Evolutionary conservation across 106 monocot genomes (phyloP), one percentile per base, ranked within the genome.

Genomic region (Narthecium ossifragum): DNA sequence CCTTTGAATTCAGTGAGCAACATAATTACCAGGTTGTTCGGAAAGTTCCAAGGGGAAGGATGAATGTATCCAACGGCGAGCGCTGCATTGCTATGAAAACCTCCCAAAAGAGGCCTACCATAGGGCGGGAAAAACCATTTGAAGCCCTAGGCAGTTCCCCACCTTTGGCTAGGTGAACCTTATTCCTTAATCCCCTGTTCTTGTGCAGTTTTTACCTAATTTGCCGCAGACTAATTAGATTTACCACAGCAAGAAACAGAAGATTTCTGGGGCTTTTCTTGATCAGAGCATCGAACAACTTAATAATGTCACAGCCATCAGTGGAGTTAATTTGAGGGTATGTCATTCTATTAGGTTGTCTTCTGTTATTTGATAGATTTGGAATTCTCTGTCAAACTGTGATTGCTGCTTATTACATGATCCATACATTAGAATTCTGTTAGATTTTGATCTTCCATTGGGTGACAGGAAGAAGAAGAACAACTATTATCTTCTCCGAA

Each of bases 221-320:
- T n/a, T n/a, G n/a, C 33, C 17, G 5, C 26, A 14, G 3, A 22
- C 5, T 38, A 24, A 26, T 24, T 25, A 31, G 10, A 4, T 17
- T 43, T 13, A 43, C 12, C 43, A 43, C 6, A 94, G 89, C 63
- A 94, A 94, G 75, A 94, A 85, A 65, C 93, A 85, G 70, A 94
- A 90, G 79, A 75, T 78, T 53, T 71, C 85, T 36, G 82, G 82
- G 0, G 61, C 74, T 63, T 80, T 72, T 56, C 80, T 69, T 41
- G 85, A 90, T 59, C 89, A 94, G 64, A 94, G 85, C 67, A 83
- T 89, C 50, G 93, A 93, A 33, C 93, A 93, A 18, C 75, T 93
- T 21, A 93, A 93, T 85, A 88, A 93, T 79, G 88, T 93, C 46
- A 93, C 85, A 51, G 85, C 93, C 71, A 89, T 85, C 47, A 89